phyloP scores from a whole-genome alignment of 192 early-diverging fungal genomes.

The Backusella luteola region DNA sequence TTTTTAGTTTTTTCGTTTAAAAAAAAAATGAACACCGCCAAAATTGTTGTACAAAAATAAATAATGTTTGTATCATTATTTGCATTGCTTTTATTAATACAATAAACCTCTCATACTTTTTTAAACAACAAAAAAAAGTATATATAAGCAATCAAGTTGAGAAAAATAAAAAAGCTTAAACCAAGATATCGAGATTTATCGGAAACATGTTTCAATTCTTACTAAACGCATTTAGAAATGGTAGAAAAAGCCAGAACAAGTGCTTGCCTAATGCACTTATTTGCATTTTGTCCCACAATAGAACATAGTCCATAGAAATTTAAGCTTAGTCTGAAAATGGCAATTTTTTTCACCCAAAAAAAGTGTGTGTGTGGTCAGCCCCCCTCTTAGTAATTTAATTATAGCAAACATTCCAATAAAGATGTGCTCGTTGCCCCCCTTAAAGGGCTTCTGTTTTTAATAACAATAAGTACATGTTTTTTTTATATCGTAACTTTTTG shows the following conservation, averaged over 20 bases:
- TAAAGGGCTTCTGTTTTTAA: background rate
- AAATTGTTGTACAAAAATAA: background rate
- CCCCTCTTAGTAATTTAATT: background rate
- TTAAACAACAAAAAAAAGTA: background rate
- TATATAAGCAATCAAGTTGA: background rate
- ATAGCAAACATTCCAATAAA: background rate
- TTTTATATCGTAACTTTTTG: background rate
- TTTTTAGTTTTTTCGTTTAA: constrained; percentile 14
- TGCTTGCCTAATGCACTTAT: background rate
- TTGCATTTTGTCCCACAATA: background rate
- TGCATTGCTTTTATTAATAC: background rate
- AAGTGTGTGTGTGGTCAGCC: background rate
- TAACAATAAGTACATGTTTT: background rate
- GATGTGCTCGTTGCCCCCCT: no score
- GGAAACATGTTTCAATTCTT: background rate
- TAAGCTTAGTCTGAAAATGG: background rate
- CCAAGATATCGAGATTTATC: background rate
- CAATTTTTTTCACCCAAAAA: background rate
- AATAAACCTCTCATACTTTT: background rate
- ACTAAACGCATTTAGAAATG: background rate
- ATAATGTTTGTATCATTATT: background rate
- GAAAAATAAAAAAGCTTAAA: background rate
- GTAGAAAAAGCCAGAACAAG: background rate
- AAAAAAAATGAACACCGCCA: background rate
- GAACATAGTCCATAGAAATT: background rate